Base-by-base conservation (phyloP, 306 rosid genomes). In the Vicia villosa region DNA sequence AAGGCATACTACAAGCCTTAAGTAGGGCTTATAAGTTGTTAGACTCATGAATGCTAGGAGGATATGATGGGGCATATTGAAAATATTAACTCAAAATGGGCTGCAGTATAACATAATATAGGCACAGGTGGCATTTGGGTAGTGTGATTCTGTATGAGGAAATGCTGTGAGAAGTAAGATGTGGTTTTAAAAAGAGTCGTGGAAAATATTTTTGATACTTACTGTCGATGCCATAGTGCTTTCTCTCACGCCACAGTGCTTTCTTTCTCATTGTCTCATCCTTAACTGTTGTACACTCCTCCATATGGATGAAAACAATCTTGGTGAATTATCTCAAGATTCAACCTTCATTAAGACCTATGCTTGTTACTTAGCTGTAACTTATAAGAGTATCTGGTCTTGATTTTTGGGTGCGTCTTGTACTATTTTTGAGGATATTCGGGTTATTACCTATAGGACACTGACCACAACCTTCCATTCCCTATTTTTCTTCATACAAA, bases 1-100 rank as follows among this genome's bases (percentile, higher is more conserved):
- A 26, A 17, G 57, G 75, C 58, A 38, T 22, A 8, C 21, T 8
- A 13, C 74, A 49, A 14, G n/a, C 70, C 75, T 21, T 21, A 51
- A 5, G 7, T 51, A 51, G 30, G 58, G 32, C 32, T 52, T 52
- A 52, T 20, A 52, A 52, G 15, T 52, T 20, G 8, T 21, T 52
- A 16, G 58, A 52, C 30, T n/a, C 28, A 4, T 20, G 58, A 51
- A 20, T 51, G 30, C 30, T 51, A 4, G 30, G 58, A 20, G 30
- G 58, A 5, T 2, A 51, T 11, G 30, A 51, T 20, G 58, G 26
- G 57, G 57, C 9, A 19, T 50, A 10, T 50, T 19, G 57, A 10
- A 51, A 51, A 20, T 51, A 20, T 20, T 51, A 12, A 21, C 58
- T 51, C 8, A 10, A 20, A 51, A 20, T 21, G 30, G n/a, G n/a